Percentiles rank a stretch among this genome's conserved stretches.
These are phyloP conservation scores for Ogataea hybrid DNA, from an alignment of 1,139 yeast species.

Conservation along the genomic window DNA sequence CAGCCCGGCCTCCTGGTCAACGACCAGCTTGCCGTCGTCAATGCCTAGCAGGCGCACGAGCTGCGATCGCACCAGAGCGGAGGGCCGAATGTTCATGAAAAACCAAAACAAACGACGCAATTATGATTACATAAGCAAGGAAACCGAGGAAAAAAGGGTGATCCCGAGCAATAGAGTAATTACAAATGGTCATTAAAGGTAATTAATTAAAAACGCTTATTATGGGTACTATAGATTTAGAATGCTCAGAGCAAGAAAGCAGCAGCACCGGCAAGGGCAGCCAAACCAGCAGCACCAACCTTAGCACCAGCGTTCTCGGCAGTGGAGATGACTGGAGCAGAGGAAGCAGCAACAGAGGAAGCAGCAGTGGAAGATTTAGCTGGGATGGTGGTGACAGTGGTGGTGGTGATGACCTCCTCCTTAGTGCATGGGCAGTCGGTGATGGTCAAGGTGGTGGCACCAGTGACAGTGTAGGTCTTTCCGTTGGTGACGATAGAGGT, in stretches of 20 bases:
- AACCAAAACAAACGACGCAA: neutral
- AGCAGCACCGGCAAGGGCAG: slow-evolving; percentile 36
- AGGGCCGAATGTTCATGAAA: slow-evolving; percentile 1
- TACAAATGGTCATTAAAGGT: too few species aligned
- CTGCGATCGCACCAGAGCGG: slow-evolving; percentile 10
- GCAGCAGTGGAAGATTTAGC: too few species aligned
- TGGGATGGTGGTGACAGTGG: slow-evolving; percentile 36
- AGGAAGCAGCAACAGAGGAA: slow-evolving; percentile 25
- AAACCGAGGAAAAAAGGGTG: too few species aligned
- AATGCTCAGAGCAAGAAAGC: slow-evolving; percentile 34
- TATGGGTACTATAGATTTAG: slow-evolving; percentile 6
- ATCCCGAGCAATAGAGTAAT: too few species aligned
- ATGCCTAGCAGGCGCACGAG: slow-evolving; percentile 6
- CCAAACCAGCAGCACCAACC: slow-evolving; percentile 32
- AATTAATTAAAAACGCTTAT: neutral
- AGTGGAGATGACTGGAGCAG: slow-evolving; percentile 22
- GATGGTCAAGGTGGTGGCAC: slow-evolving; percentile 53
- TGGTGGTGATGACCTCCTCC: slow-evolving; percentile 45
- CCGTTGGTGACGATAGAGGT: slow-evolving; percentile 51
- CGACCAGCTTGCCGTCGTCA: slow-evolving; percentile 7
- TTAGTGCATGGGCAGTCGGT: slow-evolving; percentile 63
- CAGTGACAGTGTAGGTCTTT: slow-evolving; percentile 48
- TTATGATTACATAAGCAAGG: neutral
- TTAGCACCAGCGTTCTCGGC: slow-evolving; percentile 32
- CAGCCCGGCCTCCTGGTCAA: slow-evolving; percentile 18